phyloP scores from a whole-genome alignment of 345 rosid genomes.

The Salix udensis region DNA sequence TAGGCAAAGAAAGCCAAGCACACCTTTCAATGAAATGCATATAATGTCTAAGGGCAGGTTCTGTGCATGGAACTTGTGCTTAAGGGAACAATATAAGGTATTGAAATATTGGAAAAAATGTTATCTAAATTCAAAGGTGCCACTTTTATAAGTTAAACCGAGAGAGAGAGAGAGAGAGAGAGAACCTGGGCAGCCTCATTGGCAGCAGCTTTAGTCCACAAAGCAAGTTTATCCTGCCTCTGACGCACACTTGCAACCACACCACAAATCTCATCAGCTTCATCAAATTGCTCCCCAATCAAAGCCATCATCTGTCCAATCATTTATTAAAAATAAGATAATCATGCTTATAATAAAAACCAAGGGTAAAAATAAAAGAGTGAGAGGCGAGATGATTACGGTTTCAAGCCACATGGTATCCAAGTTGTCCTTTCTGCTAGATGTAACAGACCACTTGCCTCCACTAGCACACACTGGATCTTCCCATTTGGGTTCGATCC shows the following conservation, averaged over 20 bases:
- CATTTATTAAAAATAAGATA: not conserved
- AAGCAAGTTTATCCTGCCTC: slow-evolving; percentile 75
- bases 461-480: slow-evolving; percentile 92
- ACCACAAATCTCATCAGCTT: slow-evolving; percentile 85
- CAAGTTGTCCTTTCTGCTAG: slow-evolving; percentile 45
- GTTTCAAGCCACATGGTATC: slow-evolving; percentile 88
- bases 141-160: not conserved
- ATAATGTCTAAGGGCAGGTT: not conserved
- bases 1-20: not conserved
- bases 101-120: not conserved
- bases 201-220: slow-evolving; percentile 84
- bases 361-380: not conserved
- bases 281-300: slow-evolving; percentile 93
- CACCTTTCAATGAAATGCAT: not conserved
- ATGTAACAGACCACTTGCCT: slow-evolving; percentile 78
- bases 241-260: slow-evolving; percentile 90
- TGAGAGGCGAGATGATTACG: slow-evolving; percentile 30
- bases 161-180: too few species aligned
- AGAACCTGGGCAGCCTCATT: slow-evolving; percentile 90
- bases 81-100: not conserved
- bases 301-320: slow-evolving; percentile 71
- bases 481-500: slow-evolving; percentile 96
- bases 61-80: not conserved
- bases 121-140: too few species aligned
- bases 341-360: not conserved